Evolutionary conservation across 2,329 filamentous ascomycete species (phyloP), one percentile per base, ranked within the genome.

Genomic region (Capronia americana): DNA sequence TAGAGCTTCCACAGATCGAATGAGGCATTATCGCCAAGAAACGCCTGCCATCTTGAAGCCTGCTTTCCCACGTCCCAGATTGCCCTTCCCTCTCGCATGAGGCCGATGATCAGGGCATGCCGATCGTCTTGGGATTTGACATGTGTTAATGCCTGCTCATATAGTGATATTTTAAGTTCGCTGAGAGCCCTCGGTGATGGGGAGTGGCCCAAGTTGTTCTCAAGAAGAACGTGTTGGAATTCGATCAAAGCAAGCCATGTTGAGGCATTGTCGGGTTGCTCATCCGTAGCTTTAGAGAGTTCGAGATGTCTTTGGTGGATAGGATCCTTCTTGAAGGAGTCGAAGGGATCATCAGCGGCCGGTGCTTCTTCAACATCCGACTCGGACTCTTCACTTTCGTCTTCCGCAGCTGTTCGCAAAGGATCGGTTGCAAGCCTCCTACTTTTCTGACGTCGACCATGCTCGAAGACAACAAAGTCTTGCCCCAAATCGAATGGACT

Each of bases 221-320:
- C 82, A 79, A 28, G 82, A 81, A 26, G 82, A 79, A 59, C n/a
- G 68, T 92, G 88, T 78, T 98, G 94, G 67, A 96, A 88, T 7
- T 88, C 80, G 54, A 94, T 90, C n/a, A 97, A 82, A 44, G 86
- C 83, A 17, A 96, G 77, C 94, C 94, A 98, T 20, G 87, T 83
- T 50, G 88, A 80, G 23, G 91, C 82, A 73, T 96, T 86, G 5
- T 83, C 77, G 0, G 93, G 92, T 24, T 86, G 77, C 1, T 89
- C 82, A 63, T 90, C 88, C 38, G 92, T 87, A 32, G 77, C 83
- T 12, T 84, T 86, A 2, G 85, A 86, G 7, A 97, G 81, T 59
- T 88, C 81, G 0, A 89, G 74, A 66, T 81, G 78, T 23, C 70
- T 75, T 34, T 74, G 76, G 60, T 78, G 77, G 24, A 74, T 72